These are phyloP conservation scores for Fraxinus paxiana DNA, from an alignment of 305 asterid genomes.

Conservation along the genomic window DNA sequence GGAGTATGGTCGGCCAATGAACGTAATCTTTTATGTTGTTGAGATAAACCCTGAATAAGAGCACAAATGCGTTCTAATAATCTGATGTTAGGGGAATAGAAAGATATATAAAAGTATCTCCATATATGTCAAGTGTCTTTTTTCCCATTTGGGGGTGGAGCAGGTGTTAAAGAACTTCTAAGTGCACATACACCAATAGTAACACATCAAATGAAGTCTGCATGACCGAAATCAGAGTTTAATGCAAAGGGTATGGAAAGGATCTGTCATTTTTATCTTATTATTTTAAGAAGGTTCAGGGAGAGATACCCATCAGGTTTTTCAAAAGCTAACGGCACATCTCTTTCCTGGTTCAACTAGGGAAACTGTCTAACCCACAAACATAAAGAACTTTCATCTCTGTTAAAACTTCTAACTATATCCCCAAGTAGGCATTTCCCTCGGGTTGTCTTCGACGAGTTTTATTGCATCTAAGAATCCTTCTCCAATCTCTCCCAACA, in stretches of 20 bases:
- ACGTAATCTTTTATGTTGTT: slow-evolving; percentile 78
- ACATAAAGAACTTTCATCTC: background rate
- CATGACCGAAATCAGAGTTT: background rate
- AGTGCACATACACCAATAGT: background rate
- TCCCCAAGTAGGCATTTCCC: background rate
- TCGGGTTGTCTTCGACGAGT: background rate
- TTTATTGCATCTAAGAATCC: background rate
- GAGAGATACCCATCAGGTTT: background rate
- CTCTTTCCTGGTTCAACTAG: background rate
- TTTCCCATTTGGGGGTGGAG: background rate
- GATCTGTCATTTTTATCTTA: background rate
- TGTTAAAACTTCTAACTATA: background rate
- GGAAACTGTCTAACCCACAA: background rate
- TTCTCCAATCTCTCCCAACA: background rate
- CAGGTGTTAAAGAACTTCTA: background rate
- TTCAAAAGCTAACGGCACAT: background rate
- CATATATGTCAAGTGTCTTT: background rate
- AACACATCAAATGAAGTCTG: background rate
- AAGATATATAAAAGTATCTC: background rate
- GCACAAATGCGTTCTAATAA: slow-evolving; percentile 18
- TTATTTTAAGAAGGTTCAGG: background rate
- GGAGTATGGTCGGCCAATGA: slow-evolving; percentile 95
- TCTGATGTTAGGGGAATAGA: background rate
- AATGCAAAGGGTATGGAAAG: background rate
- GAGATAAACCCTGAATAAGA: slow-evolving; percentile 76